phyloP scores from a whole-genome alignment of 2,329 filamentous ascomycete genomes.

The Didymosphaeria variabile region DNA sequence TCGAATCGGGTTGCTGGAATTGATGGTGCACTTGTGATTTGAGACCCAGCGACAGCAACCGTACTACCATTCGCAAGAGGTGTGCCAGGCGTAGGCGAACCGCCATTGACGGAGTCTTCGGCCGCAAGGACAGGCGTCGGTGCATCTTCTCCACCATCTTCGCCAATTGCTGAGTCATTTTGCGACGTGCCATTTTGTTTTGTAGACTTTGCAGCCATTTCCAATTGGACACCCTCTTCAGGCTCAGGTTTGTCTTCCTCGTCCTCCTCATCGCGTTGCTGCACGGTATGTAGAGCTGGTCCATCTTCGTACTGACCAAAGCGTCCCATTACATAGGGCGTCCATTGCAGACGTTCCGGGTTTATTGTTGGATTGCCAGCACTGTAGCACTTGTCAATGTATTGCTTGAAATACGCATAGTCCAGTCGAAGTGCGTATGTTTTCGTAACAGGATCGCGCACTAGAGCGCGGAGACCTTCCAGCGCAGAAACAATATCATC shows the following conservation, averaged over 20 bases:
- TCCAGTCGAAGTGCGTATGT: conserved; percentile 91
- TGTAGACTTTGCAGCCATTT: conserved; percentile 27
- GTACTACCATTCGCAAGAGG: conserved; percentile 44
- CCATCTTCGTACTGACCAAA: conserved; percentile 84
- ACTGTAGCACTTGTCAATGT: conserved; percentile 86
- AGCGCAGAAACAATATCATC: conserved; percentile 96
- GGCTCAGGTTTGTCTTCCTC: conserved; percentile 52
- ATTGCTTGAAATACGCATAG: conserved; percentile 82
- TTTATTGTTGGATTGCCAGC: conserved; percentile 90
- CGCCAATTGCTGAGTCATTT: conserved; percentile 22
- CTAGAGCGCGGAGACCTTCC: conserved; percentile 87
- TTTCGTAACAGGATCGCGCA: conserved; percentile 87
- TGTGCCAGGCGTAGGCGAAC: conserved; percentile 43
- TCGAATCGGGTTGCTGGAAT: conserved; percentile 79
- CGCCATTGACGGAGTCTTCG: conserved; percentile 42
- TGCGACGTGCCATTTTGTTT: conserved; percentile 33
- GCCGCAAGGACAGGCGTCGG: conserved; percentile 31
- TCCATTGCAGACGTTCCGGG: conserved; percentile 85
- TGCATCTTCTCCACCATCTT: conserved; percentile 22
- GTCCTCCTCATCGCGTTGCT: conserved; percentile 79
- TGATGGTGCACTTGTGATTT: conserved; percentile 43
- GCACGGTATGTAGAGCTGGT: conserved; percentile 83
- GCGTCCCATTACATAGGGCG: conserved; percentile 94
- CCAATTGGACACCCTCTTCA: conserved; percentile 56
- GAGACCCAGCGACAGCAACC: conserved; percentile 39